phyloP scores from a whole-genome alignment of 306 rosid genomes.

The Styphnolobium japonicum region DNA sequence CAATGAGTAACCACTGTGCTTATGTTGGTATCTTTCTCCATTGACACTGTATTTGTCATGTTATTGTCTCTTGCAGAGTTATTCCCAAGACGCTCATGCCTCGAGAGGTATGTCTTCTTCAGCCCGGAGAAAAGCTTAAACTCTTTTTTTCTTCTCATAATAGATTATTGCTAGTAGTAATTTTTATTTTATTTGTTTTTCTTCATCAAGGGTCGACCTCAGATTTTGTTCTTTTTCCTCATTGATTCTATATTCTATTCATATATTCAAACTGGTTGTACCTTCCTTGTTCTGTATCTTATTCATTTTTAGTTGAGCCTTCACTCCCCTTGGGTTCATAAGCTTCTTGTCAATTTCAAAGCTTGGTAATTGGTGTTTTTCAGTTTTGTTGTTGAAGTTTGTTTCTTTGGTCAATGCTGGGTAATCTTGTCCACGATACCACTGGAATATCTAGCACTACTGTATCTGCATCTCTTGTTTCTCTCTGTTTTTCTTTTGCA shows the following conservation, averaged over 20 bases:
- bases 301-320: background rate
- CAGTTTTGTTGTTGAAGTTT: background rate
- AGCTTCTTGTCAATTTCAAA: background rate
- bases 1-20: constrained; percentile 32
- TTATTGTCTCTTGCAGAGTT: constrained; percentile 86
- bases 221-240: background rate
- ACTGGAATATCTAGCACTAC: background rate
- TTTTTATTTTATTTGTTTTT: constrained; percentile 1
- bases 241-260: background rate
- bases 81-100: constrained; percentile 99
- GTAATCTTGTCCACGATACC: background rate
- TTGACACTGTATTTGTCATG: constrained; percentile 59
- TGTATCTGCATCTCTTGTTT: background rate
- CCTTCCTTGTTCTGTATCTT: background rate
- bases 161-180: constrained; percentile 13
- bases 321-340: background rate
- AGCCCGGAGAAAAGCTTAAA: constrained; percentile 31
- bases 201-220: constrained; percentile 20
- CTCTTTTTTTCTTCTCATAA: constrained; percentile 36
- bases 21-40: constrained; percentile 32
- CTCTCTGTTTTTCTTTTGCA: background rate
- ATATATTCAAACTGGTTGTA: background rate
- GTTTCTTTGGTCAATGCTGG: background rate
- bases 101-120: constrained; percentile 87
- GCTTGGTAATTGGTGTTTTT: background rate